These are phyloP conservation scores for Limonomyces culmigenus DNA, from an alignment of 1,284 basidiomycete genomes.

Conservation along the genomic window DNA sequence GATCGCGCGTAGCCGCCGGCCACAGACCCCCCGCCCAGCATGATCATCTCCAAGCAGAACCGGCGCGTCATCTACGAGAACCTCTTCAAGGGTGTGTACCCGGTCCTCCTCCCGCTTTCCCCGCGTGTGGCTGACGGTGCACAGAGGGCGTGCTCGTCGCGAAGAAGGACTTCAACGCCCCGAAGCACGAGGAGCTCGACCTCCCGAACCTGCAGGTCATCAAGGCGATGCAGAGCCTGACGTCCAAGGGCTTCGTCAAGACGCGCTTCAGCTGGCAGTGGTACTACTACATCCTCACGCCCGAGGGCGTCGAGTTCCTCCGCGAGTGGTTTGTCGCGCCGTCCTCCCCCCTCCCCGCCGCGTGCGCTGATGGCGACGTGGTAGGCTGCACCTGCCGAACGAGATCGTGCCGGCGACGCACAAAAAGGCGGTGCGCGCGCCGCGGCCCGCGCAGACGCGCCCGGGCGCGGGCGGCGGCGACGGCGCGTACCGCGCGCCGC, in stretches of 20 bases:
- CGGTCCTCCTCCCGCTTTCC: background rate
- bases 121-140: background rate
- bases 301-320: conserved; percentile 90
- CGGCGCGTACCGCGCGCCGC: conserved; percentile 74
- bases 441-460: conserved; percentile 58
- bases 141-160: conserved; percentile 96
- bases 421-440: conserved; percentile 78
- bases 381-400: conserved; percentile 76
- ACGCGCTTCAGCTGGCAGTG: conserved; percentile 96
- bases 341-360: background rate
- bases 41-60: conserved; percentile 80
- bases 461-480: conserved; percentile 38
- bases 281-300: conserved; percentile 91
- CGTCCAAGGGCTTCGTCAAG: conserved; percentile 91
- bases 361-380: background rate
- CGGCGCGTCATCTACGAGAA: conserved; percentile 85
- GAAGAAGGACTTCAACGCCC: conserved; percentile 97
- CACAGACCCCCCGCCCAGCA: conserved; percentile 35
- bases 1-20: conserved; percentile 27
- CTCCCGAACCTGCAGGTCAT: conserved; percentile 97
- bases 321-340: conserved; percentile 63
- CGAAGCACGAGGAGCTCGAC: conserved; percentile 94
- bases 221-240: conserved; percentile 97
- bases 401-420: conserved; percentile 93
- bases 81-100: conserved; percentile 84